A percentile compares a stretch with the other conserved stretches of the same genome.
These are phyloP conservation scores for Sideroxylon spinosum DNA, from an alignment of 179 eudicot genomes.

Conservation along the genomic window DNA sequence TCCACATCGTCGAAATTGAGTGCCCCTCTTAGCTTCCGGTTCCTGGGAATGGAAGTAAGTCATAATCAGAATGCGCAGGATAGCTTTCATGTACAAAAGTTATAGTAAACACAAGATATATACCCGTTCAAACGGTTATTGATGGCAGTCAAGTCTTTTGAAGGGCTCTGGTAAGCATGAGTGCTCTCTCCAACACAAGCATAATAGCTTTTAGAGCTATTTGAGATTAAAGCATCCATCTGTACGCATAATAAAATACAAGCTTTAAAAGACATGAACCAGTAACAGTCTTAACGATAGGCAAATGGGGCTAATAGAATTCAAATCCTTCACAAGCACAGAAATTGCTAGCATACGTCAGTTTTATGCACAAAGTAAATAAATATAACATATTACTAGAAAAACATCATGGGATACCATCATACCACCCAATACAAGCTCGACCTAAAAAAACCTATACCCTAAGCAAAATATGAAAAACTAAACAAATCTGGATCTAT, in stretches of 20 bases:
- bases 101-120: not conserved
- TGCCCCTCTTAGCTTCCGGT: constrained; percentile 58
- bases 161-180: constrained; percentile 96
- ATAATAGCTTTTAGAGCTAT: constrained; percentile 86
- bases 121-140: constrained; percentile 93
- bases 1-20: constrained; percentile 73
- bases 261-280: not conserved
- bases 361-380: not conserved
- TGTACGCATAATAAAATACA: constrained; percentile 22
- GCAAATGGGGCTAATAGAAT: not conserved
- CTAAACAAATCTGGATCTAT: no score
- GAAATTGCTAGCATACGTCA: not conserved
- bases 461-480: no score
- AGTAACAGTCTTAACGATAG: not conserved
- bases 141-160: constrained; percentile 88
- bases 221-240: constrained; percentile 87
- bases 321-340: not conserved
- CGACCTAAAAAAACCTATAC: no score
- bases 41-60: constrained; percentile 29
- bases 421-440: no score
- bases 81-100: not conserved
- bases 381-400: no score
- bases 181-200: constrained; percentile 99
- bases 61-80: not conserved
- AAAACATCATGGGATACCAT: no score